Conservation (phyloP, 2,329 filamentous ascomycete species). For the Acrocalymma vagum region DNA sequence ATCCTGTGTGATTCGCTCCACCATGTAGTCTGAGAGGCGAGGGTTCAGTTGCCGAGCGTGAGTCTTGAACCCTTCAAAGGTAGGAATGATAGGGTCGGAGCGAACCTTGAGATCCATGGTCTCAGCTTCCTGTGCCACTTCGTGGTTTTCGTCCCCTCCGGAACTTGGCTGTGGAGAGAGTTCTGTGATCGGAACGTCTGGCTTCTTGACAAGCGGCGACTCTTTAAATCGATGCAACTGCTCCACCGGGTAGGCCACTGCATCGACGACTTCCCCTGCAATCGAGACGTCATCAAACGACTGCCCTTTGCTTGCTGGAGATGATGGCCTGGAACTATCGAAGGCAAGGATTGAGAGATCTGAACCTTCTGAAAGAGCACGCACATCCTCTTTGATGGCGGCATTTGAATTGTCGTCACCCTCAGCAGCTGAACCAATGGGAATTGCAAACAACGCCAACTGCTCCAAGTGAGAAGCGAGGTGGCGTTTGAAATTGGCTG, state of each 20-base stretch:
- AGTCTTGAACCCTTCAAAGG: constrained; percentile 76
- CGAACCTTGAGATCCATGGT: constrained; percentile 69
- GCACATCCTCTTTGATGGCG: constrained; percentile 12
- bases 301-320: too few relatives aligned
- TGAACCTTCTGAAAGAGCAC: too few relatives aligned
- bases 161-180: constrained; percentile 41
- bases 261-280: too few relatives aligned
- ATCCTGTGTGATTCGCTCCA: constrained; percentile 84
- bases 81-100: constrained; percentile 75
- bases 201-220: constrained; percentile 57
- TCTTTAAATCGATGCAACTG: too few relatives aligned
- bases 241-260: too few relatives aligned
- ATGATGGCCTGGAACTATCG: too few relatives aligned
- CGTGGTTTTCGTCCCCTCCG: constrained; percentile 49
- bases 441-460: constrained; percentile 22
- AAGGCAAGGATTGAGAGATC: too few relatives aligned
- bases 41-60: constrained; percentile 80
- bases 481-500: constrained; percentile 23
- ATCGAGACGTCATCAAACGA: too few relatives aligned
- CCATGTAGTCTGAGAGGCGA: constrained; percentile 70
- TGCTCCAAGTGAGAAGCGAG: constrained; percentile 26
- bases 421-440: constrained; percentile 1
- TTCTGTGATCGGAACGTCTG: constrained; percentile 45
- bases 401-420: constrained; percentile 14
- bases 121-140: constrained; percentile 64